Evolutionary conservation across 2,329 filamentous ascomycete genomes (phyloP), one percentile per base, ranked within the genome.

Genomic region (Colletotrichum endophyticum): DNA sequence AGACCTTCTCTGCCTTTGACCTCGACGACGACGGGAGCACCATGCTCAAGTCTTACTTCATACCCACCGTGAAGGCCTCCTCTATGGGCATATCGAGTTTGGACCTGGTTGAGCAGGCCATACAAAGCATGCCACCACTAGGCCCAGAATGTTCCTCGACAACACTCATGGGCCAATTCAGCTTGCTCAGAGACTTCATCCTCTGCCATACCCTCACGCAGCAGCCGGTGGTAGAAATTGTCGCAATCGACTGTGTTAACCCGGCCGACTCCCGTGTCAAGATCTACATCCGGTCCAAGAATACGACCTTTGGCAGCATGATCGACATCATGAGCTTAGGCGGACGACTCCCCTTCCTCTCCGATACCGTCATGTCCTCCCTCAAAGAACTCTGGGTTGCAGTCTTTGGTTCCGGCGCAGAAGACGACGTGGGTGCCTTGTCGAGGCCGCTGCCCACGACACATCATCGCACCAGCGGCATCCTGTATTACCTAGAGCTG

Each of bases 401-500:
- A 12, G 39, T 49, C 9, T 49, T 49, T 49, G 9, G 39, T 49
- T 49, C 39, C 9, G 39, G 39, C 39, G 19, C 39, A n/a, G 39
- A 12, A 49, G 39, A 49, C 2, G 72, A 80, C 61, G 77, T 79
- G 56, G 25, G 62, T 8, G 39, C 78, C 3, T 19, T 22, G 15
- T 32, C 57, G 9, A 22, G 28, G 53, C 53, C 57, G 67, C 78
- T 81, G 1, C 77, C 74, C 0, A 9, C 66, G 5, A 79, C 61
- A 4, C 62, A 75, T 30, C 83, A 85, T 69, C 79, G 82, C 6
- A 85, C 83, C 3, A 81, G 79, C 2, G 83, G 83, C 2, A 79
- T 84, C 22, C 79, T 85, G 1, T 85, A 82, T 75, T 80, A 84
- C 53, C 72, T 83, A 27, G 83, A 84, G 64, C 78, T 85, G 12